These are phyloP conservation scores for Lichtheimia ornata DNA, from an alignment of 371 early-diverging fungal species.

Conservation along the genomic window DNA sequence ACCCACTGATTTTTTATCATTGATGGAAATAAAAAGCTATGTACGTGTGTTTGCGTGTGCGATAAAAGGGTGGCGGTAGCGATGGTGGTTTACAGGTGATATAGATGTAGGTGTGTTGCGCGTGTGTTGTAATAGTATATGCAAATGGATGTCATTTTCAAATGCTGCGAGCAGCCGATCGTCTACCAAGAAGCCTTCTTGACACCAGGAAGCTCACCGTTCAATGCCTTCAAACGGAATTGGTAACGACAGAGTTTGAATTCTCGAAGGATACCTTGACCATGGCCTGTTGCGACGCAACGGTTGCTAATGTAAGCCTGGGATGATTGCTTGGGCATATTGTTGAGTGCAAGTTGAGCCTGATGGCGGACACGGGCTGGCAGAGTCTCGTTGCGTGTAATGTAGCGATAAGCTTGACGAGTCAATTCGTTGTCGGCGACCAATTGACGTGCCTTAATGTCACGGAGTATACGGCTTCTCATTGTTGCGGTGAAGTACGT, in stretches of 20 bases:
- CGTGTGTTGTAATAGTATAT: not conserved
- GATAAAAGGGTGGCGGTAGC: no score
- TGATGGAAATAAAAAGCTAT: no score
- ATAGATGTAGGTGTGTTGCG: not conserved
- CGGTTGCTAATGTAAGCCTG: conserved; percentile 74
- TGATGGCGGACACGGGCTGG: conserved; percentile 80
- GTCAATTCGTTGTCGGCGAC: conserved; percentile 73
- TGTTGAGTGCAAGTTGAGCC: conserved; percentile 79
- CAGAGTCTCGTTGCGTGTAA: conserved; percentile 78
- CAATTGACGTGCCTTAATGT: conserved; percentile 72
- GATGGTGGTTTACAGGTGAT: no score
- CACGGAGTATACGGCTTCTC: conserved; percentile 70
- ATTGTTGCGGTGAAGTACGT: no score
- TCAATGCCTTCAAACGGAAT: conserved; percentile 82
- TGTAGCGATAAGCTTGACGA: conserved; percentile 78
- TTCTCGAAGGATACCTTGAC: conserved; percentile 79
- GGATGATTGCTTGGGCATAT: conserved; percentile 73
- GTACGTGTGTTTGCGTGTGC: no score
- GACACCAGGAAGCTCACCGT: conserved; percentile 84
- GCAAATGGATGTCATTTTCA: not conserved
- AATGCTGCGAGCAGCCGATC: not conserved
- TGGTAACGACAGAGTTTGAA: conserved; percentile 81
- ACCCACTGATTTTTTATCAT: no score
- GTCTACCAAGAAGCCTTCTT: conserved; percentile 82
- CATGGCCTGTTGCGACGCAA: conserved; percentile 83